These are phyloP conservation scores for Syncephalastrum monosporum DNA, from an alignment of 371 early-diverging fungal genomes.

Conservation along the genomic window DNA sequence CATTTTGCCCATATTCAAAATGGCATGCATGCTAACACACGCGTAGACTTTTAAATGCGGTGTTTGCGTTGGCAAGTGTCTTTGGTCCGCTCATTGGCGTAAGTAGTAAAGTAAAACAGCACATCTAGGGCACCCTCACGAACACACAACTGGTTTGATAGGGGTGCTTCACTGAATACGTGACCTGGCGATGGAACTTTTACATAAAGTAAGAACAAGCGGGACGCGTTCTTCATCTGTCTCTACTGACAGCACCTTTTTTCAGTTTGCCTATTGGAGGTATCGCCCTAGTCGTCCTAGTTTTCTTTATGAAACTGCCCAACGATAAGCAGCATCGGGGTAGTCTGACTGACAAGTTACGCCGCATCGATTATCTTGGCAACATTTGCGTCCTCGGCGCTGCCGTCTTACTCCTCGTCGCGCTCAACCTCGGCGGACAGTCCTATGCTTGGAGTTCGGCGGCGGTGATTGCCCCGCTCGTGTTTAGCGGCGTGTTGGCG, in stretches of 20 bases:
- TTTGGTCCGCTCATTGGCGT: conserved; percentile 47
- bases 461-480: conserved; percentile 60
- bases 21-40: not conserved
- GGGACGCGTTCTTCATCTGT: not conserved
- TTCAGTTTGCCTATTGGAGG: conserved; percentile 48
- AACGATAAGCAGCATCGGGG: conserved; percentile 15
- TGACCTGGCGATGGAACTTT: conserved; percentile 50
- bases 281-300: conserved; percentile 32
- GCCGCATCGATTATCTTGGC: conserved; percentile 42
- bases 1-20: not conserved
- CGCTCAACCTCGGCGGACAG: conserved; percentile 51
- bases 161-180: conserved; percentile 43
- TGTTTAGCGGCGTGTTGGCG: conserved; percentile 43
- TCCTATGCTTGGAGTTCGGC: conserved; percentile 63
- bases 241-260: conserved; percentile 1
- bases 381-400: conserved; percentile 39
- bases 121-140: not conserved
- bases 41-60: conserved; percentile 29
- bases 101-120: not conserved
- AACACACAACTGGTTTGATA: conserved; percentile 7
- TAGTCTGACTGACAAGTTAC: conserved; percentile 35
- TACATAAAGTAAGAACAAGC: conserved; percentile 43
- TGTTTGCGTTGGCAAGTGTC: conserved; percentile 39
- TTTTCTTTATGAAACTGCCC: conserved; percentile 29
- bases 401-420: conserved; percentile 42